Percentiles rank a stretch among this genome's conserved stretches.
Conservation (phyloP, 768 basidiomycete species). For the Pleurotus platypus region DNA sequence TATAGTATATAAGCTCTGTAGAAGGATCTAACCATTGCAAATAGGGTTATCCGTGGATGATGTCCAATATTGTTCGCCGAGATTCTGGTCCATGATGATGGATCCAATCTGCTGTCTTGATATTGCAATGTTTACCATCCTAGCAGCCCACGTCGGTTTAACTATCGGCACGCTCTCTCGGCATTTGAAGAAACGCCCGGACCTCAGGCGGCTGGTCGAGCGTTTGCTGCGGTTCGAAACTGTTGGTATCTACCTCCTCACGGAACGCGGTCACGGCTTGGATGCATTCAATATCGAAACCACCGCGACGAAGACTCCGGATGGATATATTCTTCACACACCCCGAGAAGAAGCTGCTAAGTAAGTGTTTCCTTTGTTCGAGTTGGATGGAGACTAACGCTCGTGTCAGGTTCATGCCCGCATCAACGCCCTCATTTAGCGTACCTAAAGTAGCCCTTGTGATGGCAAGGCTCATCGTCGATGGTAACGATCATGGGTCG, state of each 20-base stretch:
- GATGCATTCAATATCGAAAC: constrained; percentile 62
- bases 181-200: constrained; percentile 44
- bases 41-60: constrained; percentile 42
- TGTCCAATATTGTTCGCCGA: constrained; percentile 43
- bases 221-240: constrained; percentile 50
- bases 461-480: constrained; percentile 52
- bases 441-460: constrained; percentile 55
- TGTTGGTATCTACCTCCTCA: constrained; percentile 49
- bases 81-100: constrained; percentile 51
- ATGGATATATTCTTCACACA: constrained; percentile 53
- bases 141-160: constrained; percentile 49
- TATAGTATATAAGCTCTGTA: constrained; percentile 7
- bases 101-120: constrained; percentile 51
- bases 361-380: constrained; percentile 25
- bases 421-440: constrained; percentile 48
- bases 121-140: constrained; percentile 49
- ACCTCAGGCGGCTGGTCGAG: constrained; percentile 45
- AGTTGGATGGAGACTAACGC: constrained; percentile 5
- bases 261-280: constrained; percentile 58
- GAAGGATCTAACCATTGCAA: constrained; percentile 9
- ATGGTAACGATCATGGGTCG: constrained; percentile 45
- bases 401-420: constrained; percentile 51
- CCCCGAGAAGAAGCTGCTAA: constrained; percentile 58
- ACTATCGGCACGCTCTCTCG: constrained; percentile 52
- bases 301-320: constrained; percentile 45